These are phyloP conservation scores for Chalaropsis ovoidea DNA, from an alignment of 2,329 filamentous ascomycete genomes.

Conservation along the genomic window DNA sequence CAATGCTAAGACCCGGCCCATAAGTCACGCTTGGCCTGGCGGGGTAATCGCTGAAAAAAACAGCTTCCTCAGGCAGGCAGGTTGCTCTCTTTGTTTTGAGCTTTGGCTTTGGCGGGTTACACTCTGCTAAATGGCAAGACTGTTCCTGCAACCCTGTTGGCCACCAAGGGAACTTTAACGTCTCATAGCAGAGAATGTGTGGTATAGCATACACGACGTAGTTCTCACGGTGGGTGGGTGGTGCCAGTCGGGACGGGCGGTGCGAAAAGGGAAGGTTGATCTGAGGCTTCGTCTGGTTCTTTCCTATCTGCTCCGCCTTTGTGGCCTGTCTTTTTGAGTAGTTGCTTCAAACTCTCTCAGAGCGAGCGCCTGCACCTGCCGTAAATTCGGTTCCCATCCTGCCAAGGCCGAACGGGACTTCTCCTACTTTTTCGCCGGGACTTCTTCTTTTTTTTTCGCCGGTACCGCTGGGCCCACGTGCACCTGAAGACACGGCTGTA, in stretches of 20 bases:
- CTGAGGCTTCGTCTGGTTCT: neutral
- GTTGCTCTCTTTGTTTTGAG: neutral
- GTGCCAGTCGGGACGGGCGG: neutral
- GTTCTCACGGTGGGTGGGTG: neutral
- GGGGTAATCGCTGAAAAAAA: neutral
- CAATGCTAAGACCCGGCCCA: neutral
- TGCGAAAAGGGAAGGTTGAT: neutral
- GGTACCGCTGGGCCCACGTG: too few relatives aligned
- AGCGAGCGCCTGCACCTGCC: conserved; percentile 15
- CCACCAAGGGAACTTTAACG: neutral
- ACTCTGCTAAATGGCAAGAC: neutral
- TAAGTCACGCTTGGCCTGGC: neutral
- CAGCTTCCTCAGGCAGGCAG: neutral
- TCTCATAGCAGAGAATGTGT: neutral
- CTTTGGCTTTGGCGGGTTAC: neutral
- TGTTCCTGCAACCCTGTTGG: neutral
- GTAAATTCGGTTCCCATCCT: neutral
- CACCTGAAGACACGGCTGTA: too few relatives aligned
- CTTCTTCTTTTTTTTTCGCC: too few relatives aligned
- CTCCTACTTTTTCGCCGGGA: too few relatives aligned
- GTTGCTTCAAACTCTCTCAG: neutral
- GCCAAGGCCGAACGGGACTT: neutral
- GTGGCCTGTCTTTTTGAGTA: neutral
- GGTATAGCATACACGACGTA: too few relatives aligned
- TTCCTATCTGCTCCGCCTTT: neutral